Conservation (phyloP, 23 red algal genomes). For the Gracilaria gracilis region DNA sequence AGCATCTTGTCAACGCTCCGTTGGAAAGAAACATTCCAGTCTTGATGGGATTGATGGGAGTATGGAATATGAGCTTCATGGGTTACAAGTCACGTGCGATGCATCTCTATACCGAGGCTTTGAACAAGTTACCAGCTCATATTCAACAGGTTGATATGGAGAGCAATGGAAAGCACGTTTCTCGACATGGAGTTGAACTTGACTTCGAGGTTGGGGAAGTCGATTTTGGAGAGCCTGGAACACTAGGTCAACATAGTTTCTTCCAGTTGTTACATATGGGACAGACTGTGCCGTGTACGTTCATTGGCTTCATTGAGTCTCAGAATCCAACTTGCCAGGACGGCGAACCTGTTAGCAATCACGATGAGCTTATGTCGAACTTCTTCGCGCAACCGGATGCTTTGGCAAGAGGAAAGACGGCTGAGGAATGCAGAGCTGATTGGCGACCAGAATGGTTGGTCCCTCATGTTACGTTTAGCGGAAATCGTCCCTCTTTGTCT, state of each 20-base stretch:
- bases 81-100: conserved; percentile 87
- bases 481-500: conserved; percentile 86
- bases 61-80: conserved; percentile 96
- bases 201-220: conserved; percentile 85
- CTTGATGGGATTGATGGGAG: conserved; percentile 89
- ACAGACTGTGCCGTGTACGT: conserved; percentile 87
- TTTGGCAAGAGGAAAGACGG: conserved; percentile 90
- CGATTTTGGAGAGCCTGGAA: conserved; percentile 97
- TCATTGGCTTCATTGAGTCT: conserved; percentile 90
- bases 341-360: conserved; percentile 90
- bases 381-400: conserved; percentile 99
- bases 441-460: conserved; percentile 78
- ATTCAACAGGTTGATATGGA: too few species aligned
- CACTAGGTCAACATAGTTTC: conserved; percentile 97
- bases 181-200: conserved; percentile 73
- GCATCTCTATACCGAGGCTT: conserved; percentile 92
- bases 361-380: conserved; percentile 98
- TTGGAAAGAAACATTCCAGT: conserved; percentile 89
- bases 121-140: too few species aligned
- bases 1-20: conserved; percentile 72
- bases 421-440: conserved; percentile 82
- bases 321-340: conserved; percentile 87
- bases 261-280: conserved; percentile 97
- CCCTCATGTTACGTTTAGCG: conserved; percentile 85
- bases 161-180: conserved; percentile 94